These are phyloP conservation scores for Pyricularia pennisetigena DNA, from an alignment of 2,329 filamentous ascomycete species.

Conservation along the genomic window DNA sequence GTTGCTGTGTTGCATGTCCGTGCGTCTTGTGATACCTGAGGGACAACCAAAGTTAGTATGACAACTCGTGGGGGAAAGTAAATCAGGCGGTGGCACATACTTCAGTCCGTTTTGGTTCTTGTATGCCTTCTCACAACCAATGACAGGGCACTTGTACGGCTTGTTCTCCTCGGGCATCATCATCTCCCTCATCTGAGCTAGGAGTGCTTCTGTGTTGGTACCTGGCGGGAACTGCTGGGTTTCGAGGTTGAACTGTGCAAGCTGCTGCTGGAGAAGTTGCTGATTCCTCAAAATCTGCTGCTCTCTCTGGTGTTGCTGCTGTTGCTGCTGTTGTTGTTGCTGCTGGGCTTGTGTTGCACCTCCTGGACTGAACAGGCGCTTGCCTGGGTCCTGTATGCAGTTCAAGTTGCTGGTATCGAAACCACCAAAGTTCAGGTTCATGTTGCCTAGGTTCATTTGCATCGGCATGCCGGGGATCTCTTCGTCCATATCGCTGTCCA, in stretches of 20 bases:
- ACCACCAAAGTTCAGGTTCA: slow-evolving; percentile 47
- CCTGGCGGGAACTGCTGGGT: slow-evolving; percentile 67
- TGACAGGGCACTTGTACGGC: slow-evolving; percentile 94
- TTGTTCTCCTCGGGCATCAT: slow-evolving; percentile 84
- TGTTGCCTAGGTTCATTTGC: slow-evolving; percentile 48
- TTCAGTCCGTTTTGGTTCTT: slow-evolving; percentile 99
- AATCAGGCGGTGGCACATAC: slow-evolving; percentile 37
- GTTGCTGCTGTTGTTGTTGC: slow-evolving; percentile 52
- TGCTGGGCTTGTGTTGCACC: slow-evolving; percentile 50
- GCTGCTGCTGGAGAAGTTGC: slow-evolving; percentile 55
- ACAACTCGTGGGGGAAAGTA: neutral
- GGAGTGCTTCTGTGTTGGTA: slow-evolving; percentile 54
- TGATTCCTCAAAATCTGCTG: slow-evolving; percentile 54
- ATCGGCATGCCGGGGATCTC: slow-evolving; percentile 55
- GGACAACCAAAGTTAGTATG: neutral
- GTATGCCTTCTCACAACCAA: slow-evolving; percentile 98
- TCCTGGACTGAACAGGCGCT: slow-evolving; percentile 81
- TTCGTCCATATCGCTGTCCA: slow-evolving; percentile 57
- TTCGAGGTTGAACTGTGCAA: slow-evolving; percentile 65
- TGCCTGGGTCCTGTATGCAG: slow-evolving; percentile 84
- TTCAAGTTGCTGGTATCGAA: slow-evolving; percentile 45
- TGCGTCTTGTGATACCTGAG: slow-evolving; percentile 64
- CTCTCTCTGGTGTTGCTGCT: slow-evolving; percentile 47
- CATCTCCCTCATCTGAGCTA: slow-evolving; percentile 47
- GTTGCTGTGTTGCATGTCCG: slow-evolving; percentile 90